Percentiles rank a stretch among this genome's conserved stretches.
Evolutionary conservation across 2,329 filamentous ascomycete genomes (phyloP).

Genomic region (Sordariomycetes sp.): DNA sequence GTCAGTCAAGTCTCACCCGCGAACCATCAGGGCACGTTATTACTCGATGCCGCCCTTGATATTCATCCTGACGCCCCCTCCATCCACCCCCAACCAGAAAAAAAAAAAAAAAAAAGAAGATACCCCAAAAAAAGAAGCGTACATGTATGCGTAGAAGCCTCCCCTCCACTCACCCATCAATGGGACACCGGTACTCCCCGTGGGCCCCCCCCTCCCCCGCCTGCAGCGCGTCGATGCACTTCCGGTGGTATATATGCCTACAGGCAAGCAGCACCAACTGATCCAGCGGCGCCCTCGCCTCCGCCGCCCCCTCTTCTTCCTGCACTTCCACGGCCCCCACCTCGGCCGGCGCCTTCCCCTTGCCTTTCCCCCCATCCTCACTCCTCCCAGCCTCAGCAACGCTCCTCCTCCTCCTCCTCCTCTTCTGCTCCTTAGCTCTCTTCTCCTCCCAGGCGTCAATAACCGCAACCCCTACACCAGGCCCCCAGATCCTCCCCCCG

Average conservation of each 20-base stretch:
- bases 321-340: conserved; percentile 15
- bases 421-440: conserved; percentile 31
- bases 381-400: not conserved
- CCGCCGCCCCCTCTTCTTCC: conserved; percentile 11
- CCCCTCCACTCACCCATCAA: conserved; percentile 30
- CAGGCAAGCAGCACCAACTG: conserved; percentile 56
- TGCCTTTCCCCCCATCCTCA: conserved; percentile 20
- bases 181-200: conserved; percentile 40
- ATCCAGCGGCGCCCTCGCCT: conserved; percentile 36
- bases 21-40: too few relatives aligned
- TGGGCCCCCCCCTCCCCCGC: conserved; percentile 24
- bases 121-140: not conserved
- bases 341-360: conserved; percentile 36
- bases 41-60: not conserved
- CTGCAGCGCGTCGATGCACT: conserved; percentile 53
- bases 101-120: too few relatives aligned
- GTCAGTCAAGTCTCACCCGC: too few relatives aligned
- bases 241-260: conserved; percentile 57
- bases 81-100: not conserved
- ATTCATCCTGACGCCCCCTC: not conserved
- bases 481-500: conserved; percentile 73
- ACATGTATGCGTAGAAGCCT: not conserved
- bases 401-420: conserved; percentile 27
- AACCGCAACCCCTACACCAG: conserved; percentile 62
- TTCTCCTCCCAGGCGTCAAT: conserved; percentile 72